Evolutionary conservation across 2,329 filamentous ascomycete species (phyloP).

Genomic region (Biscogniauxia mediterranea): DNA sequence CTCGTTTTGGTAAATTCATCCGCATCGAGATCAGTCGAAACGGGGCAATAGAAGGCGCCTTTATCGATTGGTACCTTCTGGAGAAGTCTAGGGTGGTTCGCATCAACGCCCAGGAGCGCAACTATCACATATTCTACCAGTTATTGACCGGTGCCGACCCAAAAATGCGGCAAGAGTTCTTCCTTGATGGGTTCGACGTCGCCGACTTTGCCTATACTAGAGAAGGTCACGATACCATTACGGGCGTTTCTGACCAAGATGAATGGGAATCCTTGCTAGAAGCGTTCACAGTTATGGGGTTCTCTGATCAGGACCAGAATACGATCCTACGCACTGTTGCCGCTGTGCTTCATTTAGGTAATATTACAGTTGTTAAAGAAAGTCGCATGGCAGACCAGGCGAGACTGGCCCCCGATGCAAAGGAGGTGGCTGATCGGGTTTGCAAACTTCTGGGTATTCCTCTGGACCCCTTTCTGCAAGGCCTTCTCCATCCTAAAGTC

Average conservation of each 20-base stretch:
- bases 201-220: conserved; percentile 90
- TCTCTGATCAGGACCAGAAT: conserved; percentile 78
- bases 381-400: conserved; percentile 90
- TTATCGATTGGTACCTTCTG: conserved; percentile 97
- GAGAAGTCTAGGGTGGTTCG: conserved; percentile 97
- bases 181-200: conserved; percentile 71
- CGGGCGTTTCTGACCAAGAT: conserved; percentile 82
- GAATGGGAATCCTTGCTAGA: conserved; percentile 92
- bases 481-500: conserved; percentile 85
- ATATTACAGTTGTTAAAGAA: conserved; percentile 86
- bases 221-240: conserved; percentile 87
- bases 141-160: conserved; percentile 79
- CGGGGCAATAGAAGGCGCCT: conserved; percentile 91
- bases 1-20: conserved; percentile 97
- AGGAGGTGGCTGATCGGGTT: conserved; percentile 72
- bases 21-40: conserved; percentile 88
- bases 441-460: conserved; percentile 84
- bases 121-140: conserved; percentile 98
- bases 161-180: conserved; percentile 70
- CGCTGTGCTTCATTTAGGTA: conserved; percentile 89
- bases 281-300: conserved; percentile 92
- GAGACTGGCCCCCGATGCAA: conserved; percentile 71
- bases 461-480: conserved; percentile 80
- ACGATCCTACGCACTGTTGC: conserved; percentile 85
- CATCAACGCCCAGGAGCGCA: conserved; percentile 83